These are phyloP conservation scores for Ogataea degrootiae DNA, from an alignment of 805 yeast species.

Conservation along the genomic window DNA sequence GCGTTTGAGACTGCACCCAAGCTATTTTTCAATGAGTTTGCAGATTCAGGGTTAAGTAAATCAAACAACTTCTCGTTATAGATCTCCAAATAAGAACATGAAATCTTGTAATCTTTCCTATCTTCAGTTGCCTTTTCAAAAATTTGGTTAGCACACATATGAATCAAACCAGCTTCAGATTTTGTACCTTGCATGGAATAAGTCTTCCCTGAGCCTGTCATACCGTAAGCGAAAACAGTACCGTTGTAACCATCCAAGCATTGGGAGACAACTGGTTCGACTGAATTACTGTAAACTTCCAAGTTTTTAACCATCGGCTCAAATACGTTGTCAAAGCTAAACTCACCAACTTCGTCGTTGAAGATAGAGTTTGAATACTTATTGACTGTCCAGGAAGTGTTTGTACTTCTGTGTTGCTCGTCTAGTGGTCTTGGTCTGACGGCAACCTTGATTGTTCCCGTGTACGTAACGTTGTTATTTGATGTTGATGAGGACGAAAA, in stretches of 20 bases:
- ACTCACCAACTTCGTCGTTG: constrained; percentile 57
- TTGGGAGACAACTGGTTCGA: constrained; percentile 46
- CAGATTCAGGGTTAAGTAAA: constrained; percentile 44
- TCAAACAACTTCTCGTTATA: constrained; percentile 87
- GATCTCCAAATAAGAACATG: constrained; percentile 75
- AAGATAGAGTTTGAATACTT: constrained; percentile 35
- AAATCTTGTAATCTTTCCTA: constrained; percentile 38
- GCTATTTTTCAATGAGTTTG: constrained; percentile 15
- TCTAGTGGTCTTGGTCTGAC: constrained; percentile 69
- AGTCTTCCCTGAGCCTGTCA: constrained; percentile 93
- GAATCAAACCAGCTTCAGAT: constrained; percentile 65
- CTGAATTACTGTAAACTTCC: constrained; percentile 57
- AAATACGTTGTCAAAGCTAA: constrained; percentile 76
- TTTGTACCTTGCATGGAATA: constrained; percentile 75
- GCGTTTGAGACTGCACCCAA: constrained; percentile 4
- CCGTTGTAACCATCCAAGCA: constrained; percentile 76
- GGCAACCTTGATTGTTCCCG: constrained; percentile 72
- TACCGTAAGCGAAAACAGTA: constrained; percentile 89
- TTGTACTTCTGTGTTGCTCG: constrained; percentile 5
- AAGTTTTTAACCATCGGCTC: constrained; percentile 48
- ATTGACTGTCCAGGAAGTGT: constrained; percentile 42
- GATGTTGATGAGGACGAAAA: constrained; percentile 1
- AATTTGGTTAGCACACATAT: constrained; percentile 57
- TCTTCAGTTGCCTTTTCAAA: constrained; percentile 42
- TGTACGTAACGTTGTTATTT: constrained; percentile 31